phyloP scores from a whole-genome alignment of 768 basidiomycete species.

The Lentinula boryana region DNA sequence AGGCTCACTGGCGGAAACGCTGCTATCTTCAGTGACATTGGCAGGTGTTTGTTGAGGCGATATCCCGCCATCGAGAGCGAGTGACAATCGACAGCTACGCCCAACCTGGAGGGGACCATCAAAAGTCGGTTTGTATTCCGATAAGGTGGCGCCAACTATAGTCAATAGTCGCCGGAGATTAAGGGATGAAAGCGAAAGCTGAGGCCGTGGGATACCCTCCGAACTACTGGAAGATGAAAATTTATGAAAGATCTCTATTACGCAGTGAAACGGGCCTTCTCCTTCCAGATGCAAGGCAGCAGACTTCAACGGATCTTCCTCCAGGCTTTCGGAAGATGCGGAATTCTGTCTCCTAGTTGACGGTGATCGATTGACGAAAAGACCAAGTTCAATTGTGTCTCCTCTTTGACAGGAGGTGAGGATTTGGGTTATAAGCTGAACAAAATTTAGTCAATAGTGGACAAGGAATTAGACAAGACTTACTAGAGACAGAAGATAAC shows the following conservation, averaged over 20 bases:
- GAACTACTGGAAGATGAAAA: constrained; percentile 20
- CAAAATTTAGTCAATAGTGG: constrained; percentile 11
- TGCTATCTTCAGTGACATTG: constrained; percentile 37
- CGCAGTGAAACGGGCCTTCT: constrained; percentile 33
- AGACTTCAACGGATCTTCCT: constrained; percentile 15
- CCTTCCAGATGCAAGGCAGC: constrained; percentile 24
- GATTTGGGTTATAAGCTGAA: constrained; percentile 80
- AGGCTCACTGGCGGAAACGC: constrained; percentile 64
- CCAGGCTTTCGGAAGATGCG: constrained; percentile 21
- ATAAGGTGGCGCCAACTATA: constrained; percentile 49
- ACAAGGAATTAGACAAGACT: constrained; percentile 24
- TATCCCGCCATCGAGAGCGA: constrained; percentile 59
- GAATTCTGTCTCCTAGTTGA: constrained; percentile 21
- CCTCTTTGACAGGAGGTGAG: constrained; percentile 60
- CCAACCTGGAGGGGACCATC: constrained; percentile 35
- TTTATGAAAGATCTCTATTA: constrained; percentile 45
- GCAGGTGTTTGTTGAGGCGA: constrained; percentile 34
- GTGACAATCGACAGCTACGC: constrained; percentile 58
- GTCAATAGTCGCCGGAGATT: constrained; percentile 56
- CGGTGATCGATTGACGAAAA: constrained; percentile 42
- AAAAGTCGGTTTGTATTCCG: constrained; percentile 31
- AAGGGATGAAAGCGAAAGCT: constrained; percentile 37
- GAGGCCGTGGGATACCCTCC: constrained; percentile 28
- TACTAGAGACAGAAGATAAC: constrained; percentile 81
- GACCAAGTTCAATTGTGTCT: constrained; percentile 83